Evolutionary conservation across 805 yeast species (phyloP), one percentile per base, ranked within the genome.

Genomic region (Ogataea nonfermentans): DNA sequence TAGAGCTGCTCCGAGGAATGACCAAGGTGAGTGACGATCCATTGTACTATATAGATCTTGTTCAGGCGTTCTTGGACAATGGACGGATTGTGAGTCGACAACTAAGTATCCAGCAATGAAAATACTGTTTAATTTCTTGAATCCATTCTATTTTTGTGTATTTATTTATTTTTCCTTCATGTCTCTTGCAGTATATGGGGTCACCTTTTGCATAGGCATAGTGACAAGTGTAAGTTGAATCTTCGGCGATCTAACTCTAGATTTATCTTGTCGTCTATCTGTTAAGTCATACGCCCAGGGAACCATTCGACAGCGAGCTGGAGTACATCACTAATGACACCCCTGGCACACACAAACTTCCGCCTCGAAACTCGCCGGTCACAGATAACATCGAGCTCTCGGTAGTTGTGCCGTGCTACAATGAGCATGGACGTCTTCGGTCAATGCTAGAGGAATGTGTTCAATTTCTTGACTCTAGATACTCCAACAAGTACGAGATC

Each of bases 361-460:
- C 47, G 41, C 58, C 15, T 48, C 65, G 49, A 55, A 63, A 55
- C 53, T 40, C 48, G 49, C 38, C 49, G 55, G 37, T 62, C 56
- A 35, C 35, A 45, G 69, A 67, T 25, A 68, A 59, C 3, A 69
- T 84, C 16, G 73, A 74, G 23, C 53, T 91, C 29, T 78, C 93
- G 17, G 81, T 93, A 17, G 89, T 93, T 6, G 77, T 93, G 5
- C 99, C 99, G n/a, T 88, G 96, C 59, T 93, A 76, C 56, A 93
- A 93, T 57, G 99, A 93, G 62, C 80, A 83, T 1, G 61, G 67
- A 10, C 72, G 99, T 38, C 72, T 93, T 44, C 73, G 75, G 23
- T 58, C 64, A 27, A 86, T 87, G 93, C 64, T 87, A 27, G 78
- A 74, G 36, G 96, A 87, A 40, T 70, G 86, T 1, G 68, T 85